These are phyloP conservation scores for Hapsidospora chrysogenum DNA, from an alignment of 495 filamentous ascomycete genomes.

Conservation along the genomic window DNA sequence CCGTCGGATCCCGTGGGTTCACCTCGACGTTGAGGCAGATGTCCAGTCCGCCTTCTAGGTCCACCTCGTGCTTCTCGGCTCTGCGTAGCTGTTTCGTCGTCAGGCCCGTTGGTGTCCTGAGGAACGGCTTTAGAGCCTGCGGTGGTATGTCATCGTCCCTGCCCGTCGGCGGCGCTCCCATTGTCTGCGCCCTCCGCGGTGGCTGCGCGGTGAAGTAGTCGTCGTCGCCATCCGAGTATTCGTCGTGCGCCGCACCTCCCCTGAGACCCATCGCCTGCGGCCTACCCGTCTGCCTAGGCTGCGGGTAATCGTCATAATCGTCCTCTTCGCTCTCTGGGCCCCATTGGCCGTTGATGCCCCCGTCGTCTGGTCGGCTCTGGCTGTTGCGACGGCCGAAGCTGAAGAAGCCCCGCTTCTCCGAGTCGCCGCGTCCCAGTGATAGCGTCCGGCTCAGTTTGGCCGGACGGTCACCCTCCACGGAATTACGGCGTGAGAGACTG, in stretches of 20 bases:
- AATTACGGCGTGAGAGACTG: conserved; percentile 16
- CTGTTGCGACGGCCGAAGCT: conserved; percentile 19
- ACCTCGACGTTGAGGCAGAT: conserved; percentile 79
- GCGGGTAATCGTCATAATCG: not conserved
- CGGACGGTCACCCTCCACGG: conserved; percentile 27
- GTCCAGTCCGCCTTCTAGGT: conserved; percentile 66
- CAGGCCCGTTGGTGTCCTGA: conserved; percentile 55
- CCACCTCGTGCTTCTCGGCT: conserved; percentile 23
- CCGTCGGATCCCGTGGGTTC: conserved; percentile 64
- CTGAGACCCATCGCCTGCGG: conserved; percentile 12
- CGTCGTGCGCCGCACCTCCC: conserved; percentile 15
- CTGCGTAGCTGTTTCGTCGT: conserved; percentile 38
- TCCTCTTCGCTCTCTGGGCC: conserved; percentile 18
- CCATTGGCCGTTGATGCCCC: conserved; percentile 35
- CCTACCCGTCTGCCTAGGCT: not conserved
- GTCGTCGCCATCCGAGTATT: conserved; percentile 26
- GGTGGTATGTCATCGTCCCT: not conserved
- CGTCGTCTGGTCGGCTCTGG: conserved; percentile 21
- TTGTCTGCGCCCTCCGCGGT: conserved; percentile 6
- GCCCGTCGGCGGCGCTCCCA: conserved; percentile 2
- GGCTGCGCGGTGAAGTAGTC: conserved; percentile 21
- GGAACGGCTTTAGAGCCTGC: conserved; percentile 32
- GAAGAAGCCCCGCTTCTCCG: conserved; percentile 31
- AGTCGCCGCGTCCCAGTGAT: conserved; percentile 43
- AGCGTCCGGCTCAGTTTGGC: conserved; percentile 38